A percentile compares a stretch with the other conserved stretches of the same genome.
Conservation (phyloP, 2,329 filamentous ascomycete species). For the Calonectria multiphialidica region DNA sequence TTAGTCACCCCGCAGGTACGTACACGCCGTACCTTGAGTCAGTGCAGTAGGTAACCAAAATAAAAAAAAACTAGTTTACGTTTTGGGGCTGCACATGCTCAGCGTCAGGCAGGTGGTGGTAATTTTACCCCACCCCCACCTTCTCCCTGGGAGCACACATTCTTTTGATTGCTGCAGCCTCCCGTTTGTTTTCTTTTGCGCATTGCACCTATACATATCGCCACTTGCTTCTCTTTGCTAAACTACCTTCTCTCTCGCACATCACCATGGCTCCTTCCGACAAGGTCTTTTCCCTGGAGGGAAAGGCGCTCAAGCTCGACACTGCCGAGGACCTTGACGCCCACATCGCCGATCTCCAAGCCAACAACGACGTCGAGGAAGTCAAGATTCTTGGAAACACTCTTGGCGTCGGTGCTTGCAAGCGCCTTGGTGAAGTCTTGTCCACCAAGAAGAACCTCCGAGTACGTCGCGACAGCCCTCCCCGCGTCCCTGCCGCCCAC, state of each 20-base stretch:
- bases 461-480: slow-evolving; percentile 56
- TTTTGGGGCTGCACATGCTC: background rate
- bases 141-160: slow-evolving; percentile 29
- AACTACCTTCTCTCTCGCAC: slow-evolving; percentile 4
- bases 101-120: background rate
- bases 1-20: slow-evolving; percentile 3
- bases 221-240: slow-evolving; percentile 25
- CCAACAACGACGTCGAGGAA: slow-evolving; percentile 83
- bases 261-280: slow-evolving; percentile 48
- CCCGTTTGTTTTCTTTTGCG: slow-evolving; percentile 23
- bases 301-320: slow-evolving; percentile 92
- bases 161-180: slow-evolving; percentile 33
- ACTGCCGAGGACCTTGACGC: slow-evolving; percentile 87
- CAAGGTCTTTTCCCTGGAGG: slow-evolving; percentile 90
- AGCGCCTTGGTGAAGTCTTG: slow-evolving; percentile 85
- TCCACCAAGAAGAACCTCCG: slow-evolving; percentile 86
- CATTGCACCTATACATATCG: slow-evolving; percentile 9
- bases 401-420: slow-evolving; percentile 87
- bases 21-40: background rate
- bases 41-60: background rate
- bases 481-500: background rate
- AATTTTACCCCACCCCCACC: slow-evolving; percentile 44
- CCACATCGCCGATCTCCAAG: slow-evolving; percentile 81
- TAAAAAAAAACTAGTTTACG: background rate
- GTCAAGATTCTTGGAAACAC: slow-evolving; percentile 92